Base-by-base conservation (phyloP, 2,329 filamentous ascomycete species). In the Macrophomina pseudophaseolina region DNA sequence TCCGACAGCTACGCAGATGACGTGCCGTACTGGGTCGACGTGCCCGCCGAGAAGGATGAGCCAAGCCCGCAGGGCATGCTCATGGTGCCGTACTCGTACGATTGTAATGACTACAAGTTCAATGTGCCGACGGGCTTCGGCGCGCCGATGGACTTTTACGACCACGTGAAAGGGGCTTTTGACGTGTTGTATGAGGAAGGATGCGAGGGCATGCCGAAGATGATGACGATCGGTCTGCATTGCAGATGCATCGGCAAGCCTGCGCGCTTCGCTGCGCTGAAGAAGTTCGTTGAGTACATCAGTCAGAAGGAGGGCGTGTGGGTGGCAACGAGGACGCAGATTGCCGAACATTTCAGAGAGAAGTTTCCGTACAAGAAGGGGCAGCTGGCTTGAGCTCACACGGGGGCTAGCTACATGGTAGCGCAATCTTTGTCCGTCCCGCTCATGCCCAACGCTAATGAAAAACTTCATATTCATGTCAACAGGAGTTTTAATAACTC, bases 221-320 rank as follows among this genome's bases (percentile, higher is more conserved):
- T 87, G 85, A 87, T 87, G 85, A 86, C 85, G 0, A 80, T 87
- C 30, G 83, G 82, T 1, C 71, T 86, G 32, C 84, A 86, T 71
- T 85, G 83, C 68, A 79, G 84, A 6, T 84, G 85, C 64, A 81
- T 84, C 42, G 85, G 85, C 0, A 80, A 83, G 40, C 85, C 85
- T 0, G 85, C 83, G 4, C 76, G 85, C 1, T 83, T 83, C 67
- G 79, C 77, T 53, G 85, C 84, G 1, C 70, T 87, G 49, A 78
- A 81, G 71, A 80, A 84, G 64, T 85, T 86, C 71, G 81, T 86
- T 1, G 81, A 86, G 67, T 85, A 87, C 66, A 84, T 86, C 52
- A 73, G 73, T 1, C 70, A 78, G 59, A 86, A 87, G 71, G 82
- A 85, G 54, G 81, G 79, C 0, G 84, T 86, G 0, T 86, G 84